Evolutionary conservation across 768 basidiomycete genomes (phyloP).

Genomic region (Sporobolomyces roseus): DNA sequence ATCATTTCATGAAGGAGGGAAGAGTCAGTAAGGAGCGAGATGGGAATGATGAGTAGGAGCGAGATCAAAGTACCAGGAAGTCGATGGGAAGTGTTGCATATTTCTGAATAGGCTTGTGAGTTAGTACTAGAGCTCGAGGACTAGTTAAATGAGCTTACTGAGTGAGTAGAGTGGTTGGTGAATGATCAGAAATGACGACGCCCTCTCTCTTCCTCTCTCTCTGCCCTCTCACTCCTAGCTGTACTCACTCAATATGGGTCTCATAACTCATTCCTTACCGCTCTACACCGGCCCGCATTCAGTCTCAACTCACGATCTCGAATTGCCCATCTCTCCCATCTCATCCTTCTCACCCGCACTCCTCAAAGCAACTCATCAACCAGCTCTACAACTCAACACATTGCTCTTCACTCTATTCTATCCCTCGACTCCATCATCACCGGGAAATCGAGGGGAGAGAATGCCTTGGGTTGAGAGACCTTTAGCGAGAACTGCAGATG

Average conservation of each 20-base stretch:
- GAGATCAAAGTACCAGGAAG: slow-evolving; percentile 25
- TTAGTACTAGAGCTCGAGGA: not conserved
- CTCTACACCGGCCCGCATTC: slow-evolving; percentile 25
- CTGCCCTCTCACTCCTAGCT: not conserved
- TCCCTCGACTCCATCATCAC: too few species aligned
- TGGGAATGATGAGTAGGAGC: not conserved
- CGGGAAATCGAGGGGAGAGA: not conserved
- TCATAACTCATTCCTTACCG: not conserved
- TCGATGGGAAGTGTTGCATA: slow-evolving; percentile 39
- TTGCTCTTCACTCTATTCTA: slow-evolving; percentile 40
- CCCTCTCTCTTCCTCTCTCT: not conserved
- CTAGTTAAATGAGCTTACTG: not conserved
- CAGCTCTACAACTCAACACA: slow-evolving; percentile 35
- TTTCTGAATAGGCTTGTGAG: not conserved
- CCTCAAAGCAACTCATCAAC: slow-evolving; percentile 3
- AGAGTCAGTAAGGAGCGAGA: not conserved
- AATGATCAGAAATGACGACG: not conserved
- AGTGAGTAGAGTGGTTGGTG: not conserved
- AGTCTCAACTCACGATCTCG: slow-evolving; percentile 31
- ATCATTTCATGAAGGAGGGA: not conserved
- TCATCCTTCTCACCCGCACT: not conserved
- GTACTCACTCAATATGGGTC: not conserved
- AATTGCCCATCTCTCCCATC: not conserved
- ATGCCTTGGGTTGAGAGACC: slow-evolving; percentile 29
- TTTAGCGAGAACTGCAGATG: slow-evolving; percentile 18